A percentile compares a stretch with the other conserved stretches of the same genome.
Conservation (phyloP, 2,329 filamentous ascomycete species). For the Diaporthe capsici region DNA sequence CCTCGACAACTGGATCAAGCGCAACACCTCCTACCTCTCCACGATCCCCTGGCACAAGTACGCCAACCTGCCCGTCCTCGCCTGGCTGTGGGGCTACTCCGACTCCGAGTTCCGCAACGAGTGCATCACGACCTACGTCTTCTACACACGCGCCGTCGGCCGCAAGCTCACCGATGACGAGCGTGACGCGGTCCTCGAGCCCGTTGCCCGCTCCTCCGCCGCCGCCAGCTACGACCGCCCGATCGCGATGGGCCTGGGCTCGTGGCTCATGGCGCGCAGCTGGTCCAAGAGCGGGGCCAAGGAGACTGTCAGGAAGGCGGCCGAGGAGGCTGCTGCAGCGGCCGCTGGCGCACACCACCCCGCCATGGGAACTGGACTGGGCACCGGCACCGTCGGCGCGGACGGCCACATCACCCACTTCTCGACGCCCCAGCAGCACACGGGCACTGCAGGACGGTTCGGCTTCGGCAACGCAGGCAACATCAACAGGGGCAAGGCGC, state of each 20-base stretch:
- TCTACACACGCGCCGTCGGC: conserved; percentile 39
- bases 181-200: conserved; percentile 39
- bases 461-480: background rate
- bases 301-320: conserved; percentile 3
- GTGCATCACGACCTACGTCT: conserved; percentile 37
- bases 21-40: conserved; percentile 39
- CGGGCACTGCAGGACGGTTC: background rate
- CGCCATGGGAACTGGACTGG: background rate
- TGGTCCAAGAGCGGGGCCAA: conserved; percentile 37
- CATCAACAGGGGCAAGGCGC: background rate
- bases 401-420: conserved; percentile 42
- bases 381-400: conserved; percentile 27
- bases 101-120: conserved; percentile 39
- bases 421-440: conserved; percentile 21
- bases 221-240: conserved; percentile 41
- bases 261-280: conserved; percentile 38
- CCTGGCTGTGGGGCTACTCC: conserved; percentile 40
- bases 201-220: conserved; percentile 31
- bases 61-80: conserved; percentile 36
- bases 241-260: conserved; percentile 31
- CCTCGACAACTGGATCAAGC: conserved; percentile 38
- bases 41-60: conserved; percentile 40
- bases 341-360: background rate
- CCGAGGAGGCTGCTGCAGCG: conserved; percentile 2
- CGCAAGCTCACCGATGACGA: conserved; percentile 36